Evolutionary conservation across 2,329 filamentous ascomycete species (phyloP), one percentile per base, ranked within the genome.

Genomic region (Sarocladiaceae sp.): DNA sequence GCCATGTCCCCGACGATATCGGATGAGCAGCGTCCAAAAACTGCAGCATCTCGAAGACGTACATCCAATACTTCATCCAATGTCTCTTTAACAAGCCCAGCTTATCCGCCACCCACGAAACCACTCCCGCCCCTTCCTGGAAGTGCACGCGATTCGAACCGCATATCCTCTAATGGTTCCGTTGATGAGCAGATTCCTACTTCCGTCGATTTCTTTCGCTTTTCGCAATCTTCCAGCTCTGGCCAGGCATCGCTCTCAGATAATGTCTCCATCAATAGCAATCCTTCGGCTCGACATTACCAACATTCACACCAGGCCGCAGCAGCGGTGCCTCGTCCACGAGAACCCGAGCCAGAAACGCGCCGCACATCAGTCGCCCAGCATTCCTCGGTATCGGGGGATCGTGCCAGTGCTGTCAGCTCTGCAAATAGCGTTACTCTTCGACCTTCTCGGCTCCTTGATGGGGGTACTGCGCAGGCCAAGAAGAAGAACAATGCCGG

Each of bases 391-490:
- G n/a, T 15, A 12, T 41, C 37, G 9, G 15, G 15, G 12, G 37
- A 41, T 23, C 21, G 37, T 13, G 23, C n/a, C 15, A 41, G 37
- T 23, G 20, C 23, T 15, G 19, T 41, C 37, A 41, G 37, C 37
- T 41, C 37, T 10, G 37, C 21, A 6, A 39, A 41, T 24, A 29
- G 37, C 23, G 37, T 41, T 18, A 41, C 37, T 4, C 9, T 41
- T 15, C 37, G 9, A 13, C 37, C 37, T 4, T 41, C 37, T 11
- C 21, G 37, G 29, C 37, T 41, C n/a, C n/a, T 41, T 6, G 37
- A 41, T 18, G 37, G 37, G n/a, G 54, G 55, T 1, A 51, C 54
- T 12, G 60, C 61, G 39, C 59, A 59, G 40, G 29, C 42, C 35
- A 47, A 50, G 26, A 43, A 44, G 33, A 53, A 55, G 26, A 55